Evolutionary conservation across 495 filamentous ascomycete genomes (phyloP), one percentile per base, ranked within the genome.

Genomic region (Chaetomium tenue): DNA sequence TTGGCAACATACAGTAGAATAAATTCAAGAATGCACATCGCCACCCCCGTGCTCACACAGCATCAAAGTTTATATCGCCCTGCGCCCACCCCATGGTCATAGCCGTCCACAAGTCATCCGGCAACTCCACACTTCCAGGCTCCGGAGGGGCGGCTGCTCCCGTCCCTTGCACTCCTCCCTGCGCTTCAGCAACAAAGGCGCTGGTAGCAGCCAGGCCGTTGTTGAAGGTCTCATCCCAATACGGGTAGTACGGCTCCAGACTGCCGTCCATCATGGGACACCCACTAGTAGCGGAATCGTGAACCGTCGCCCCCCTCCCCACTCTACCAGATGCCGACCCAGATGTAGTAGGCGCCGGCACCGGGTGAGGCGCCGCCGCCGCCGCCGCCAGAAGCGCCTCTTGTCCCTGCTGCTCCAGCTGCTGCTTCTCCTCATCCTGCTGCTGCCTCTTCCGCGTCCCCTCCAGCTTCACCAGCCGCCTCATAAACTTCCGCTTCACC

Each of bases 251-350:
- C 28, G 68, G 44, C 33, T 81, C 74, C 56, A 81, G 50, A 53
- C 76, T 80, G 30, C 78, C 77, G 58, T 82, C 78, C 61, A 79
- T 70, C 77, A 82, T 80, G 6, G 78, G 79, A 50, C 79, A 82
- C 13, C 69, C 73, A 18, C 37, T 25, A 26, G 65, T 26, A 42
- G 53, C 37, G 7, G 63, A 28, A 55, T 68, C 68, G 39, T 50
- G 33, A 11, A 23, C 22, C 51, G 12, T n/a, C 20, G 1, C 46
- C 42, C 9, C 25, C 12, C 30, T 9, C 3, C 22, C 22, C n/a
- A 11, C 39, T 42, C 48, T 30, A 37, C 9, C 6, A 20, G 23
- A 3, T 0, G 50, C 6, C 2, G 28, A 30, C 28, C 3, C 28
- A 30, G 28, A 30, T 30, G 3, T 6, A 30, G 28, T 2, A 1